Evolutionary conservation across 2,329 filamentous ascomycete species (phyloP).

Genomic region (Botrytis elliptica): DNA sequence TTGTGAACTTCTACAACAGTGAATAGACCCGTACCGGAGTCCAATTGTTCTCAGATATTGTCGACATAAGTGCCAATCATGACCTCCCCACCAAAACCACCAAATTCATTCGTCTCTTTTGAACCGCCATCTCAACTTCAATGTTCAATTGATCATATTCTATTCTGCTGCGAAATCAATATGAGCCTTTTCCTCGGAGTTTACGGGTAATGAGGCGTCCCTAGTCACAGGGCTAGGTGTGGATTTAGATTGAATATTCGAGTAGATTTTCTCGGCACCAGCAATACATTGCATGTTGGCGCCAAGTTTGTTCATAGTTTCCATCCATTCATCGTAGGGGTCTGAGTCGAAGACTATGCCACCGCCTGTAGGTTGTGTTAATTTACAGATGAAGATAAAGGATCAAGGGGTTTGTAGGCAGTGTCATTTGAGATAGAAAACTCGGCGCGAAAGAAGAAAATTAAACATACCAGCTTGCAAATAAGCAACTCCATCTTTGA

Average conservation of each 20-base stretch:
- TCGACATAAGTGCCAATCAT: not conserved
- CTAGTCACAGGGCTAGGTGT: not conserved
- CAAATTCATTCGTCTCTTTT: not conserved
- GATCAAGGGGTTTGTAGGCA: not conserved
- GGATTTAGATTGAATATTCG: constrained; percentile 25
- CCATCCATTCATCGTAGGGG: constrained; percentile 85
- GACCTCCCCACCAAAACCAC: not conserved
- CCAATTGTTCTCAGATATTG: not conserved
- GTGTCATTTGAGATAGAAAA: not conserved
- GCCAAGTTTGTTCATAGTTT: constrained; percentile 95
- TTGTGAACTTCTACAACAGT: not conserved
- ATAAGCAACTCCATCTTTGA: constrained; percentile 89
- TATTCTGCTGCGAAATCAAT: constrained; percentile 32
- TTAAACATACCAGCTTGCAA: constrained; percentile 66
- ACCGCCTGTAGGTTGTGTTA: constrained; percentile 54
- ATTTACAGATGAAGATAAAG: not conserved
- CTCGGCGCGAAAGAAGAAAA: not conserved
- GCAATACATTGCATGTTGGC: constrained; percentile 88
- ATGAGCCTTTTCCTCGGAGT: constrained; percentile 24
- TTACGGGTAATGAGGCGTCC: constrained; percentile 3
- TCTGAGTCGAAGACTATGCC: constrained; percentile 96
- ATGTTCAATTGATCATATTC: not conserved
- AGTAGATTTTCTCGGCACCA: constrained; percentile 66
- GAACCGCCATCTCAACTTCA: not conserved
- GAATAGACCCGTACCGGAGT: not conserved